Conservation (phyloP, 2,329 filamentous ascomycete species). For the Penicillium sp. region DNA sequence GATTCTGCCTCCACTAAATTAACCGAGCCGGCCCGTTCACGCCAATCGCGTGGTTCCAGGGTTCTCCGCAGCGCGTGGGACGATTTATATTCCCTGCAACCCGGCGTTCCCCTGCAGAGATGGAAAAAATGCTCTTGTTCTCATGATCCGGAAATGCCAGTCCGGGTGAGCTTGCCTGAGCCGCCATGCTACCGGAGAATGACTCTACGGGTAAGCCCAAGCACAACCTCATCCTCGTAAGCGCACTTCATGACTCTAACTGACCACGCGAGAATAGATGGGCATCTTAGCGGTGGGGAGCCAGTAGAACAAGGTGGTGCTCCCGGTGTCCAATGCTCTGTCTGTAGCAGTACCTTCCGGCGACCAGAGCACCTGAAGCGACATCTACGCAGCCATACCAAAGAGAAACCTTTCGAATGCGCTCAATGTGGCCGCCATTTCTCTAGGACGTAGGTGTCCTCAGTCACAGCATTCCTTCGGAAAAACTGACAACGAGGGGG, state of each 20-base stretch:
- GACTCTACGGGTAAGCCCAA: conserved; percentile 28
- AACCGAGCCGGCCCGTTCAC: conserved; percentile 1
- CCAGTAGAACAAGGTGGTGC: conserved; percentile 14
- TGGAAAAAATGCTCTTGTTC: neutral
- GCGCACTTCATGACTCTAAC: conserved; percentile 3
- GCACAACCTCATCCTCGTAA: no score
- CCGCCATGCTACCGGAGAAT: conserved; percentile 35
- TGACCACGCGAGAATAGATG: conserved; percentile 4
- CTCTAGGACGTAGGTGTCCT: conserved; percentile 42
- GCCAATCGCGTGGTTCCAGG: conserved; percentile 1
- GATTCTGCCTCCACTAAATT: conserved; percentile 10
- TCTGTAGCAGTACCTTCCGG: conserved; percentile 44
- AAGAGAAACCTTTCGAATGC: conserved; percentile 46
- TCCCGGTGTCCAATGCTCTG: conserved; percentile 34
- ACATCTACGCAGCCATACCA: conserved; percentile 46
- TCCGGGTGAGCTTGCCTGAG: conserved; percentile 43
- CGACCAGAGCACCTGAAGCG: conserved; percentile 48
- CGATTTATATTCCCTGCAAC: neutral
- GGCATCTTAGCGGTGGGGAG: conserved; percentile 11
- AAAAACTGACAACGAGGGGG: neutral
- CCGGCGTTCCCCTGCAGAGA: neutral
- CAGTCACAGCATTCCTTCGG: neutral
- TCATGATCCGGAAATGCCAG: conserved; percentile 10
- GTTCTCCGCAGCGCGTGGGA: conserved; percentile 1
- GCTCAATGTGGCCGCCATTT: conserved; percentile 47